phyloP scores from a whole-genome alignment of 306 rosid species.

The Rubus parviflorus region DNA sequence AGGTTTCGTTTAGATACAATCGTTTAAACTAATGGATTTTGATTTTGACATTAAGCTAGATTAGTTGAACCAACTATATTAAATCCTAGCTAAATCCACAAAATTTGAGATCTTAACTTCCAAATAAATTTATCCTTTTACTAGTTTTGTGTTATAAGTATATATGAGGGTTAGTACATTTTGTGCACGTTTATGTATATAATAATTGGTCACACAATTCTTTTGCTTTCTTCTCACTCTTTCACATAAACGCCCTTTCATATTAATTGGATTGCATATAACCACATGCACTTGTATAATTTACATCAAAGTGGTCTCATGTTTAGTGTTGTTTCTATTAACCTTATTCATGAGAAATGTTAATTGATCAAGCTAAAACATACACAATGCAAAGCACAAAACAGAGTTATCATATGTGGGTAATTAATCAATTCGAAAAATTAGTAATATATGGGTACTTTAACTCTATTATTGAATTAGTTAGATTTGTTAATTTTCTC shows the following conservation, averaged over 20 bases:
- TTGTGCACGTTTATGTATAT: neutral
- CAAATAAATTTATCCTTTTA: neutral
- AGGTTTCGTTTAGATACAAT: neutral
- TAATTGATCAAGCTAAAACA: neutral
- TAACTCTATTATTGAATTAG: no score
- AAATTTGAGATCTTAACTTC: neutral
- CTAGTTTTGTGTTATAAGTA: neutral
- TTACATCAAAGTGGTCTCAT: neutral
- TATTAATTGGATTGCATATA: no score
- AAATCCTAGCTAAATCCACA: neutral
- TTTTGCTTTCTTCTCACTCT: neutral
- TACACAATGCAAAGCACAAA: no score
- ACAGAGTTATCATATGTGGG: no score
- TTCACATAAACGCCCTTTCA: neutral
- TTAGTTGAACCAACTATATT: neutral
- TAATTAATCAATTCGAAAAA: no score
- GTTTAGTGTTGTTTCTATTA: neutral
- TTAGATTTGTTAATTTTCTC: no score
- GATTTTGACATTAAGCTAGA: neutral
- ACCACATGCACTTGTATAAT: no score
- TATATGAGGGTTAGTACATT: neutral
- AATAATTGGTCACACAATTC: neutral
- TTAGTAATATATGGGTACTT: no score
- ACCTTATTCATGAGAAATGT: neutral
- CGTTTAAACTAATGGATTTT: neutral